phyloP scores from a whole-genome alignment of 192 early-diverging fungal species.

The Allomyces javanicus region DNA sequence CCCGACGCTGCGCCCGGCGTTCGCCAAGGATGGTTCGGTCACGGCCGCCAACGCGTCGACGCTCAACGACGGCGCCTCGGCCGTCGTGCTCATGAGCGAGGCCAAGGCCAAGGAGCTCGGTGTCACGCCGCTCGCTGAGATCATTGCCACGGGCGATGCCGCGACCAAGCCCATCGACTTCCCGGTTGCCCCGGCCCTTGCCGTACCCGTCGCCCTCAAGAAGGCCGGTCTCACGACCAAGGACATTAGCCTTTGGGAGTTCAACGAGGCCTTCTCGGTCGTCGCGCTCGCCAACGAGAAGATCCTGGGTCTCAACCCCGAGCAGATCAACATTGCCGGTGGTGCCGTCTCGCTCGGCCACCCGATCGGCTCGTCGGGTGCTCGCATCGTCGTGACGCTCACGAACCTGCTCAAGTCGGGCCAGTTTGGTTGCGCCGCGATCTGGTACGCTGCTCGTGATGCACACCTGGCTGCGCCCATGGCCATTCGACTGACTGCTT shows the following conservation, averaged over 20 bases:
- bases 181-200: conserved; percentile 80
- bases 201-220: conserved; percentile 79
- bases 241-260: conserved; percentile 82
- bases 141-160: conserved; percentile 79
- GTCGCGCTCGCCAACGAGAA: conserved; percentile 81
- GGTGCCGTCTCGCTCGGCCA: conserved; percentile 66
- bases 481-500: too few species aligned
- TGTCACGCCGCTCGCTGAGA: conserved; percentile 67
- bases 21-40: conserved; percentile 76
- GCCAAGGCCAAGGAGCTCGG: conserved; percentile 51
- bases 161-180: conserved; percentile 79
- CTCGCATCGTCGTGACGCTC: conserved; percentile 64
- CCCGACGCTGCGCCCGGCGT: conserved; percentile 48
- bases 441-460: conserved; percentile 18
- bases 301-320: conserved; percentile 49
- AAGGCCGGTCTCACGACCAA: conserved; percentile 58
- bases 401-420: conserved; percentile 61
- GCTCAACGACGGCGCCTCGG: conserved; percentile 90
- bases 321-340: conserved; percentile 55
- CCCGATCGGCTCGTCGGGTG: conserved; percentile 63
- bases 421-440: conserved; percentile 55
- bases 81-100: conserved; percentile 63
- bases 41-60: conserved; percentile 92
- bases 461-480: too few species aligned
- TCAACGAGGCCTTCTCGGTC: conserved; percentile 95